Evolutionary conservation across 1,284 basidiomycete species (phyloP).

Genomic region (Ustilago xerochloae): DNA sequence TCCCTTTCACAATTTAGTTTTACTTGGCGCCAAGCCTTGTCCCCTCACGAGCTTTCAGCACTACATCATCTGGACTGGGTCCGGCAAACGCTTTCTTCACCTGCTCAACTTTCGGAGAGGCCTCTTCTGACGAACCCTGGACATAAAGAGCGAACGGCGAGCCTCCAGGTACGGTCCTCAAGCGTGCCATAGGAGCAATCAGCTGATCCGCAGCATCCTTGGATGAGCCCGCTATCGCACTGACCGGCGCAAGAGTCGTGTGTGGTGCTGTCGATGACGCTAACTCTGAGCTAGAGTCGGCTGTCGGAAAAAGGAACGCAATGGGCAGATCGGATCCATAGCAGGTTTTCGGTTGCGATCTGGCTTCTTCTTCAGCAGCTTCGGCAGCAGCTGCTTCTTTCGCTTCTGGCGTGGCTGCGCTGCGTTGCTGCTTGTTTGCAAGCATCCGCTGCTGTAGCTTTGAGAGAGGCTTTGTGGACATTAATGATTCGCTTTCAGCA

Average conservation of each 20-base stretch:
- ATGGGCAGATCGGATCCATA: conserved; percentile 44
- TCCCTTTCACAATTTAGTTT: no score
- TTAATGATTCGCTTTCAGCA: conserved; percentile 4
- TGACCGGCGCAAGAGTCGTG: conserved; percentile 8
- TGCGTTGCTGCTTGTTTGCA: conserved; percentile 44
- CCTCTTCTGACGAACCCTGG: conserved; percentile 9
- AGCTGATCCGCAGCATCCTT: conserved; percentile 23
- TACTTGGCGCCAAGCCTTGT: conserved; percentile 70
- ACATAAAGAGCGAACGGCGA: conserved; percentile 48
- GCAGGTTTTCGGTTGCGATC: conserved; percentile 35
- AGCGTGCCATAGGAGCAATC: conserved; percentile 13
- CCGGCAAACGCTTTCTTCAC: conserved; percentile 74
- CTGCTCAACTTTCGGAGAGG: conserved; percentile 24
- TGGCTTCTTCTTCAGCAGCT: conserved; percentile 37
- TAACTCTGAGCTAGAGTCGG: background rate
- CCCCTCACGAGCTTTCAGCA: conserved; percentile 81
- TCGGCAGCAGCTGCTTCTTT: conserved; percentile 31
- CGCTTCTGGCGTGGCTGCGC: conserved; percentile 30
- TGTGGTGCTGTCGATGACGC: background rate
- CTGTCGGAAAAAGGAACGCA: conserved; percentile 50
- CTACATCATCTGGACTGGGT: conserved; percentile 87
- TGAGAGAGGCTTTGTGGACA: conserved; percentile 70
- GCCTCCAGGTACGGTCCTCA: conserved; percentile 33
- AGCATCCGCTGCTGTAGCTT: conserved; percentile 72
- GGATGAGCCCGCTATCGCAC: conserved; percentile 25